These are phyloP conservation scores for Cudoniella acicularis DNA, from an alignment of 495 filamentous ascomycete species.

Conservation along the genomic window DNA sequence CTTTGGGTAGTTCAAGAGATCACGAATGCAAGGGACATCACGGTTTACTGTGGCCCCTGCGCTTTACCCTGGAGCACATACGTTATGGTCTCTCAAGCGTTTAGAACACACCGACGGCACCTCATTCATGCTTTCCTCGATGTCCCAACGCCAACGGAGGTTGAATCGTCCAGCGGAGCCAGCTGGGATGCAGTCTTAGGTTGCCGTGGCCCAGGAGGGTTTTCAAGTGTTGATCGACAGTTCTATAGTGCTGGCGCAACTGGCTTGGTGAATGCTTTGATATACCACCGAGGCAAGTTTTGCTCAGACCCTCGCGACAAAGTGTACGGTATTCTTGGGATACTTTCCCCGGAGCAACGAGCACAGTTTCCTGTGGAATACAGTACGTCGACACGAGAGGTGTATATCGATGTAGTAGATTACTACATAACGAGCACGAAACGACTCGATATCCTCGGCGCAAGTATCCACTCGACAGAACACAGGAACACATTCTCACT, in stretches of 20 bases:
- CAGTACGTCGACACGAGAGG: slow-evolving; percentile 23
- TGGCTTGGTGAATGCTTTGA: not conserved
- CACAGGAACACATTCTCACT: slow-evolving; percentile 53
- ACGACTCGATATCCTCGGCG: slow-evolving; percentile 54
- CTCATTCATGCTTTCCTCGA: not conserved
- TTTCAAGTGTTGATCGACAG: not conserved
- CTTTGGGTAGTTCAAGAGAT: slow-evolving; percentile 34
- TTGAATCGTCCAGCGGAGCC: too few species aligned
- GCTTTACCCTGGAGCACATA: slow-evolving; percentile 15
- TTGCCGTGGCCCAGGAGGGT: not conserved
- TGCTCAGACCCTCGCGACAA: slow-evolving; percentile 24
- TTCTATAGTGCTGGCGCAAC: not conserved
- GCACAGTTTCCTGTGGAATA: slow-evolving; percentile 26
- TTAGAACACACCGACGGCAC: not conserved
- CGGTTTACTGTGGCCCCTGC: slow-evolving; percentile 26
- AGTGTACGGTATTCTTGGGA: slow-evolving; percentile 26
- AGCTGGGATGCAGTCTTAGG: not conserved
- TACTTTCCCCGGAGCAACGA: slow-evolving; percentile 19
- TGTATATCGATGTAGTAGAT: slow-evolving; percentile 30
- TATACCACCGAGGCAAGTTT: slow-evolving; percentile 9
- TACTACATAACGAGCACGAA: slow-evolving; percentile 25
- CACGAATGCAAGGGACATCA: slow-evolving; percentile 23
- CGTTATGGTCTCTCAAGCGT: not conserved
- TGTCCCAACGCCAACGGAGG: not conserved
- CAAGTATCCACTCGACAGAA: slow-evolving; percentile 57